Evolutionary conservation across 225 moss, liverwort and hornwort species (phyloP).

Genomic region (Thuidium tamariscinum): DNA sequence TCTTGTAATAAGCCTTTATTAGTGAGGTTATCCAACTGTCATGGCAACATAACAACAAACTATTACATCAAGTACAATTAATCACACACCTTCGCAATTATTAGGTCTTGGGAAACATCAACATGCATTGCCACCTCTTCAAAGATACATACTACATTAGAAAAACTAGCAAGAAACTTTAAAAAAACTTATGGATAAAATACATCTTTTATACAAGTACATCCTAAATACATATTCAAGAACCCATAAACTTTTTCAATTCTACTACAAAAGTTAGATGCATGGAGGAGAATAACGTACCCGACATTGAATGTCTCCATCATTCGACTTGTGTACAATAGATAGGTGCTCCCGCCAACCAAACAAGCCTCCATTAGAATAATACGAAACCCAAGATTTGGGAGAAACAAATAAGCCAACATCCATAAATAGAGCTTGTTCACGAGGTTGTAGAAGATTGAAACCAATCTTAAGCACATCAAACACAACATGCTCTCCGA

Average conservation of each 20-base stretch:
- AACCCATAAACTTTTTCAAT: rapidly evolving
- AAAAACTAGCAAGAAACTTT: neutral
- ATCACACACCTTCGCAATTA: neutral
- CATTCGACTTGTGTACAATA: rapidly evolving
- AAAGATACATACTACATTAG: neutral
- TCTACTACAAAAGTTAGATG: neutral
- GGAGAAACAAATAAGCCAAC: rapidly evolving
- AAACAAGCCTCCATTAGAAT: neutral
- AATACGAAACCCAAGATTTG: no score
- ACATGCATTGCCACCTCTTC: no score
- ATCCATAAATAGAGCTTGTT: neutral
- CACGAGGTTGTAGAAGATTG: neutral
- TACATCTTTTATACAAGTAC: no score
- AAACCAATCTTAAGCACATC: neutral
- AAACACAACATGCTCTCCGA: neutral
- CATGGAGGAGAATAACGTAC: neutral
- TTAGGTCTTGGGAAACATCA: neutral
- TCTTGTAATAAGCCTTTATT: neutral
- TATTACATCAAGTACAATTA: neutral
- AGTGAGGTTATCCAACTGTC: neutral
- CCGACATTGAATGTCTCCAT: neutral
- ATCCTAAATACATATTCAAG: rapidly evolving
- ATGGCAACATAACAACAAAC: neutral
- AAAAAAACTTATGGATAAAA: rapidly evolving
- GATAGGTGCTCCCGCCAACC: neutral